Evolutionary conservation across 768 basidiomycete species (phyloP).

Genomic region (Trametes meyenii): DNA sequence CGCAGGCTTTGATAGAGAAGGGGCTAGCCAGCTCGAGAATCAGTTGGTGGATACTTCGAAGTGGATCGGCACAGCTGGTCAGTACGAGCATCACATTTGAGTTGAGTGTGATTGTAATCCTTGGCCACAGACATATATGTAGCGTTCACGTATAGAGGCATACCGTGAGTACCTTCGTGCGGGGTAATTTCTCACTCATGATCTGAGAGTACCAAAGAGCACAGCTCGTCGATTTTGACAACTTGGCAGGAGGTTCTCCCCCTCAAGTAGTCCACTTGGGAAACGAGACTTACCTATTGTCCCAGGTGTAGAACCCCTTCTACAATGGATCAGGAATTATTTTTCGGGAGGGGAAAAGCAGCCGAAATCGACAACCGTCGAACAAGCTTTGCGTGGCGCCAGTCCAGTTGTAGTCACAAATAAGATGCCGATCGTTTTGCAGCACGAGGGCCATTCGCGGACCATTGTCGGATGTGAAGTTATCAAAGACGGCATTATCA

Average conservation of each 20-base stretch:
- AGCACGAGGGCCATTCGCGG: slow-evolving; percentile 85
- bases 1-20: slow-evolving; percentile 73
- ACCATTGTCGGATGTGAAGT: slow-evolving; percentile 86
- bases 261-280: neutral
- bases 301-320: slow-evolving; percentile 40
- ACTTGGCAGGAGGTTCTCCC: slow-evolving; percentile 50
- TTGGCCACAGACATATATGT: slow-evolving; percentile 64
- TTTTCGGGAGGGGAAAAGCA: slow-evolving; percentile 44
- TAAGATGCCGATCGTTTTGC: slow-evolving; percentile 81
- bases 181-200: neutral
- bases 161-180: slow-evolving; percentile 62
- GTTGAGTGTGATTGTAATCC: slow-evolving; percentile 1
- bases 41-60: slow-evolving; percentile 58
- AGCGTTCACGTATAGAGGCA: slow-evolving; percentile 75
- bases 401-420: slow-evolving; percentile 58
- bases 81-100: neutral
- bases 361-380: slow-evolving; percentile 40
- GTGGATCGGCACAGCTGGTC: slow-evolving; percentile 84
- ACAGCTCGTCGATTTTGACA: slow-evolving; percentile 64
- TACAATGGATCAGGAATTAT: slow-evolving; percentile 77
- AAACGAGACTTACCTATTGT: neutral
- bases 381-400: slow-evolving; percentile 54
- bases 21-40: slow-evolving; percentile 60
- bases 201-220: slow-evolving; percentile 36
- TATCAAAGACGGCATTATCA: slow-evolving; percentile 54